These are phyloP conservation scores for Teunomyces pallodes DNA, from an alignment of 805 yeast species.

Conservation along the genomic window DNA sequence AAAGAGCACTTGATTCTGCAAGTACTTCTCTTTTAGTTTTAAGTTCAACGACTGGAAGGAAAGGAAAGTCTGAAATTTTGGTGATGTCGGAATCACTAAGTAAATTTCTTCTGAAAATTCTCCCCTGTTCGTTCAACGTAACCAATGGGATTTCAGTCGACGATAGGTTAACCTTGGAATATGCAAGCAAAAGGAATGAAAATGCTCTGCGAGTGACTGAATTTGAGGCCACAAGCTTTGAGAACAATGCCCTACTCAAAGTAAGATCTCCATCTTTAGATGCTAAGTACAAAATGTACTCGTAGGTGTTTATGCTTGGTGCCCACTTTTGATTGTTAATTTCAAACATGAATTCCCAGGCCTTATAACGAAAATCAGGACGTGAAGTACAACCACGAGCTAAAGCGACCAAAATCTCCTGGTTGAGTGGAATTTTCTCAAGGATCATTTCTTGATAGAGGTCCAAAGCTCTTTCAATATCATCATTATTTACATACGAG, in stretches of 20 bases:
- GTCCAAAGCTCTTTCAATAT: conserved; percentile 74
- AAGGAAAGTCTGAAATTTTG: conserved; percentile 50
- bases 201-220: conserved; percentile 40
- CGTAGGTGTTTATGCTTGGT: conserved; percentile 51
- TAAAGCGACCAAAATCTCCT: conserved; percentile 47
- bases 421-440: conserved; percentile 26
- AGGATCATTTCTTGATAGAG: conserved; percentile 66
- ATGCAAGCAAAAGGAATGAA: conserved; percentile 48
- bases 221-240: conserved; percentile 38
- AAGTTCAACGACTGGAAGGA: conserved; percentile 58
- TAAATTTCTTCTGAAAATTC: conserved; percentile 44
- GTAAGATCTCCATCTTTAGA: conserved; percentile 76
- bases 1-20: conserved; percentile 76
- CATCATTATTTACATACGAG: conserved; percentile 57
- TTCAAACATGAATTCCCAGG: conserved; percentile 78
- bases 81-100: conserved; percentile 40
- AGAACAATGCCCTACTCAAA: conserved; percentile 65
- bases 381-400: conserved; percentile 68
- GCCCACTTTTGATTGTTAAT: conserved; percentile 47
- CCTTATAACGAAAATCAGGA: conserved; percentile 45
- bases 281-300: conserved; percentile 72
- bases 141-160: conserved; percentile 30
- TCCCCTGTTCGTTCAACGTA: conserved; percentile 44
- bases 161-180: conserved; percentile 34
- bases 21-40: conserved; percentile 42